phyloP scores from a whole-genome alignment of 208 protist species.

The Strigomonas galati region DNA sequence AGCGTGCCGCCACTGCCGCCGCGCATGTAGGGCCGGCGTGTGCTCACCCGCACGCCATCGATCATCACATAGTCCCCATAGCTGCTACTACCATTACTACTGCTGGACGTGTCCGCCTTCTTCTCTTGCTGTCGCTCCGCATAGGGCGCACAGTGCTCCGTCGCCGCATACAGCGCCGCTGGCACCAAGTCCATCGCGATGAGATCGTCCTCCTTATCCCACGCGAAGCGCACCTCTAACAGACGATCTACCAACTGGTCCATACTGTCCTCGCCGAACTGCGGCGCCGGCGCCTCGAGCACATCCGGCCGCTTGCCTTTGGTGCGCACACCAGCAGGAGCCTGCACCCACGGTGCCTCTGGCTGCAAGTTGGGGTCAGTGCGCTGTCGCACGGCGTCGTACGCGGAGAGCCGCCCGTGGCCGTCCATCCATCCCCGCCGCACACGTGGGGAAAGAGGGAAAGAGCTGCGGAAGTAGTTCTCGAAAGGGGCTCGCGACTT shows the following conservation, averaged over 20 bases:
- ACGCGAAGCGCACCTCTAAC: conserved; percentile 75
- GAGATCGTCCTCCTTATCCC: conserved; percentile 79
- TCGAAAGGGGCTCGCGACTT: conserved; percentile 69
- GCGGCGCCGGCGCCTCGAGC: conserved; percentile 38
- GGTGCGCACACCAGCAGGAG: conserved; percentile 26
- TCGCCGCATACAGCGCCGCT: conserved; percentile 32
- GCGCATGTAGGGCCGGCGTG: conserved; percentile 9
- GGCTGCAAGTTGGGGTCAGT: conserved; percentile 48
- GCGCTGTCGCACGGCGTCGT: conserved; percentile 51
- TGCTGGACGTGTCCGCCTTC: not conserved
- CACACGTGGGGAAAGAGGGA: conserved; percentile 43
- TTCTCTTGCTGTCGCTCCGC: conserved; percentile 2
- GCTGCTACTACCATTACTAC: not conserved
- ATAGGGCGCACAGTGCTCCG: conserved; percentile 66
- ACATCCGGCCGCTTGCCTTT: conserved; percentile 62
- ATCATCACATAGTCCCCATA: conserved; percentile 18
- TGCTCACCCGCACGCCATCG: conserved; percentile 12
- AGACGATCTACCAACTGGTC: conserved; percentile 55
- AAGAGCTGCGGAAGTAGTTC: conserved; percentile 75
- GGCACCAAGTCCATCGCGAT: conserved; percentile 60
- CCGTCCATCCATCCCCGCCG: conserved; percentile 2
- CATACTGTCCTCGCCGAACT: conserved; percentile 66
- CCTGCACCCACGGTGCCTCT: conserved; percentile 49
- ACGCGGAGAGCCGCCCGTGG: conserved; percentile 42
- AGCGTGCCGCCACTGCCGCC: conserved; percentile 16